Conservation (phyloP, 208 protist genomes). For the Wallacemonas sp. region DNA sequence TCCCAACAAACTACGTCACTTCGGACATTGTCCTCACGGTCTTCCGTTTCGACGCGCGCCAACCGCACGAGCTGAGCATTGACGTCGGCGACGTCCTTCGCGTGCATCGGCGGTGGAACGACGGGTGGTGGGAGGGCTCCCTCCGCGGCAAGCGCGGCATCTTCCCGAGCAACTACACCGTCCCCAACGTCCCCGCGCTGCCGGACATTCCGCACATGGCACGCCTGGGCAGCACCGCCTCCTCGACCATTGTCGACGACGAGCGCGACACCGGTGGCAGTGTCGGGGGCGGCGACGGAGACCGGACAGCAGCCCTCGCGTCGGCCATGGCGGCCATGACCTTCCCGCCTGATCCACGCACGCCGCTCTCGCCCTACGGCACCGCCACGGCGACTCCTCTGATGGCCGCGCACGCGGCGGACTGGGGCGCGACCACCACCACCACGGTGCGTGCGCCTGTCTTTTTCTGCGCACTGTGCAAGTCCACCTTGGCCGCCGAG, state of each 20-base stretch:
- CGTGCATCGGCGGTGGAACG: slow-evolving; percentile 84
- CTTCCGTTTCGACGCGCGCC: slow-evolving; percentile 51
- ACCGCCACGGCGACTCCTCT: too few relatives aligned
- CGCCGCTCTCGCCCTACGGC: slow-evolving; percentile 5
- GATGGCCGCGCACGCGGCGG: too few relatives aligned
- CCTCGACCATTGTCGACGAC: neutral
- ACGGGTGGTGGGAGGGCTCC: slow-evolving; percentile 89
- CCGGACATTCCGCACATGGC: neutral
- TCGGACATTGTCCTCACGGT: slow-evolving; percentile 66
- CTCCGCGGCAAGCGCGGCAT: slow-evolving; percentile 63
- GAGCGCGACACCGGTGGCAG: neutral
- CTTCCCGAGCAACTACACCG: slow-evolving; percentile 88
- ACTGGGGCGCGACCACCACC: slow-evolving; percentile 29
- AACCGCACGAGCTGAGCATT: slow-evolving; percentile 49
- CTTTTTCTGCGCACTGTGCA: slow-evolving; percentile 75
- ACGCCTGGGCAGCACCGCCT: neutral
- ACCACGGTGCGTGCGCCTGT: neutral
- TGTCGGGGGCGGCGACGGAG: neutral
- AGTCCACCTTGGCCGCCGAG: slow-evolving; percentile 26
- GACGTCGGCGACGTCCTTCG: slow-evolving; percentile 60
- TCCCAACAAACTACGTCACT: slow-evolving; percentile 75
- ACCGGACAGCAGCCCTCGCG: neutral
- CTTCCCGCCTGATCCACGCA: neutral
- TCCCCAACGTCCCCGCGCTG: slow-evolving; percentile 51
- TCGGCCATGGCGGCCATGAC: slow-evolving; percentile 15